A percentile compares a stretch with the other conserved stretches of the same genome.
Conservation (phyloP, 495 filamentous ascomycete genomes). For the Thozetella sp. region DNA sequence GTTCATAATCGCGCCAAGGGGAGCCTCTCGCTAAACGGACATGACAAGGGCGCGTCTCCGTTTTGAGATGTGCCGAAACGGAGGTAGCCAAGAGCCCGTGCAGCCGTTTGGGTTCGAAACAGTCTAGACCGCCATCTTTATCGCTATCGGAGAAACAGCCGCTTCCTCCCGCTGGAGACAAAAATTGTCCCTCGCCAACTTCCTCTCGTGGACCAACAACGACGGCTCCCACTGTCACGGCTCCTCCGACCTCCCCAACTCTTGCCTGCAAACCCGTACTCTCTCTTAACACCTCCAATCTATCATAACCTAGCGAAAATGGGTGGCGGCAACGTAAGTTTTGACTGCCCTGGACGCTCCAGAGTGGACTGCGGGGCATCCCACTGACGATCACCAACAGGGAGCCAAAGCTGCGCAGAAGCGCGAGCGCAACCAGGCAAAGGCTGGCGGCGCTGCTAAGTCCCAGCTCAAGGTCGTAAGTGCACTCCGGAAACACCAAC, state of each 20-base stretch:
- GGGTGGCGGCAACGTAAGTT: slow-evolving; percentile 54
- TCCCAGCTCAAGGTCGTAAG: slow-evolving; percentile 58
- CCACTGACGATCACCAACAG: slow-evolving; percentile 20
- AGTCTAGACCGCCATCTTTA: background rate
- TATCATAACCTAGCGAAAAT: slow-evolving; percentile 28
- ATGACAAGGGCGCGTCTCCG: background rate
- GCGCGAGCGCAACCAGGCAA: slow-evolving; percentile 56
- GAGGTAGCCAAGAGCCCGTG: background rate
- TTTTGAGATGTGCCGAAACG: background rate
- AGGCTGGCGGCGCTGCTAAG: slow-evolving; percentile 40
- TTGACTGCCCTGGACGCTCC: slow-evolving; percentile 1
- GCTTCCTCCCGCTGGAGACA: background rate
- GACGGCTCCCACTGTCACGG: background rate
- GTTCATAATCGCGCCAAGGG: too few species aligned
- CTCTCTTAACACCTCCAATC: slow-evolving; percentile 1
- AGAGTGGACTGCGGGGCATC: slow-evolving; percentile 1
- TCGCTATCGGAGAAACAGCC: slow-evolving; percentile 1
- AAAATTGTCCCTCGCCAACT: background rate
- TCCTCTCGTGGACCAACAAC: background rate
- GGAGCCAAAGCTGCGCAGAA: slow-evolving; percentile 61
- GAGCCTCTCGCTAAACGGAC: too few species aligned
- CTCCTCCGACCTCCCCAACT: background rate
- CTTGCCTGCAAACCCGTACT: background rate
- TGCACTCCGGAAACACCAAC: background rate
- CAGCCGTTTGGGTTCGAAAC: background rate